Evolutionary conservation across 1,284 basidiomycete genomes (phyloP).

Genomic region (Cryptococcus floricola): DNA sequence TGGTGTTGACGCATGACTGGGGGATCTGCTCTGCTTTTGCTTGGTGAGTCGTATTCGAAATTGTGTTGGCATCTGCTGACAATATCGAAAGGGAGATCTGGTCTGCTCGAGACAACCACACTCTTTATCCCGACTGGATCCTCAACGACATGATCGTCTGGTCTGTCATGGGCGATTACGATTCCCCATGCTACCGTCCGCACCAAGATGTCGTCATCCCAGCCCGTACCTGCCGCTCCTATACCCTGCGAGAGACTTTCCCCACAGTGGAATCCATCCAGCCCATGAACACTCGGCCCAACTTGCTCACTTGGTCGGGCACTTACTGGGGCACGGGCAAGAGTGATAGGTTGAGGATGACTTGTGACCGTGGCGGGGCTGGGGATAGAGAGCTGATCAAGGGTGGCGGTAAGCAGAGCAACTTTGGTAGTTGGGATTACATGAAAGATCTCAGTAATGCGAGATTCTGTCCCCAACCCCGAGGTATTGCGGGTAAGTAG

Average conservation of each 20-base stretch:
- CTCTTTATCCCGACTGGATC: constrained; percentile 40
- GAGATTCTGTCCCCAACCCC: constrained; percentile 51
- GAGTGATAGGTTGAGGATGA: constrained; percentile 40
- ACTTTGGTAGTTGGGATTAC: constrained; percentile 44
- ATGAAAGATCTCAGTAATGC: constrained; percentile 47
- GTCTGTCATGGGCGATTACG: constrained; percentile 48
- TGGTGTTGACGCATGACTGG: constrained; percentile 53
- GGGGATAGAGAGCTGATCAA: constrained; percentile 38
- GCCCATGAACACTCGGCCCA: constrained; percentile 35
- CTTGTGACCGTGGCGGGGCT: constrained; percentile 42
- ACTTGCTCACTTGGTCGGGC: constrained; percentile 43
- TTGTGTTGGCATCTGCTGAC: not conserved
- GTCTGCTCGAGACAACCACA: constrained; percentile 30
- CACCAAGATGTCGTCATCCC: constrained; percentile 49
- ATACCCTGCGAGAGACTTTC: constrained; percentile 35
- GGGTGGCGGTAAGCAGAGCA: constrained; percentile 37
- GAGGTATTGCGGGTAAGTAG: constrained; percentile 45
- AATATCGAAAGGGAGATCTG: constrained; percentile 37
- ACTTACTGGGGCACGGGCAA: constrained; percentile 50
- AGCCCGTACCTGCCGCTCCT: constrained; percentile 39
- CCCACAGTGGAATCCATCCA: constrained; percentile 27
- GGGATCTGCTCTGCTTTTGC: constrained; percentile 48
- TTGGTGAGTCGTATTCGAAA: constrained; percentile 27
- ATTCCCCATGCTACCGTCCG: constrained; percentile 46
- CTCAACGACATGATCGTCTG: constrained; percentile 43